Conservation (phyloP, 768 basidiomycete genomes). For the Lepiota brunneoincarnata region DNA sequence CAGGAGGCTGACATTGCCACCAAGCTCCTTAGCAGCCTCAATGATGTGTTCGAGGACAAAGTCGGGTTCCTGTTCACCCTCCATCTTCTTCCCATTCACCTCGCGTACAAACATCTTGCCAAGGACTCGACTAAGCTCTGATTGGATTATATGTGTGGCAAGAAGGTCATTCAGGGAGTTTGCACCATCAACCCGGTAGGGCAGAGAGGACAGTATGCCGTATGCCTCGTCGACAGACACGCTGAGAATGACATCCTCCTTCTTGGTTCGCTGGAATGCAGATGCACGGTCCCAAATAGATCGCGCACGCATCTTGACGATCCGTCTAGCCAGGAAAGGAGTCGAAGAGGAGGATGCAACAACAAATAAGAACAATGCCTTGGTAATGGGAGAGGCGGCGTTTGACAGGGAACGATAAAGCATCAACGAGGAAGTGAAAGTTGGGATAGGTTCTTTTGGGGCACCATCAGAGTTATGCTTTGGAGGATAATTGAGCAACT, state of each 20-base stretch:
- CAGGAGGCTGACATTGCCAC: constrained; percentile 53
- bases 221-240: constrained; percentile 53
- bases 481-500: constrained; percentile 9
- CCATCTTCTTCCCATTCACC: constrained; percentile 33
- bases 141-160: constrained; percentile 47
- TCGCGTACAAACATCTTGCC: constrained; percentile 49
- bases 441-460: neutral
- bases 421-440: neutral
- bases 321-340: constrained; percentile 50
- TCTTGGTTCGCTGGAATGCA: neutral
- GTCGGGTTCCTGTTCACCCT: constrained; percentile 26
- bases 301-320: constrained; percentile 34
- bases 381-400: constrained; percentile 2
- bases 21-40: constrained; percentile 60
- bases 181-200: neutral
- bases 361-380: constrained; percentile 1
- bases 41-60: constrained; percentile 48
- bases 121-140: constrained; percentile 51
- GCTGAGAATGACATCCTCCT: constrained; percentile 4
- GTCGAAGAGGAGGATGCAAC: constrained; percentile 30
- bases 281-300: constrained; percentile 31
- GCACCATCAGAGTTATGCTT: neutral
- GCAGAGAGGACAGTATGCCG: neutral
- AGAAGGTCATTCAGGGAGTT: constrained; percentile 39
- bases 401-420: constrained; percentile 3